Evolutionary conservation across 495 filamentous ascomycete genomes (phyloP).

Genomic region (Lepraria neglecta): DNA sequence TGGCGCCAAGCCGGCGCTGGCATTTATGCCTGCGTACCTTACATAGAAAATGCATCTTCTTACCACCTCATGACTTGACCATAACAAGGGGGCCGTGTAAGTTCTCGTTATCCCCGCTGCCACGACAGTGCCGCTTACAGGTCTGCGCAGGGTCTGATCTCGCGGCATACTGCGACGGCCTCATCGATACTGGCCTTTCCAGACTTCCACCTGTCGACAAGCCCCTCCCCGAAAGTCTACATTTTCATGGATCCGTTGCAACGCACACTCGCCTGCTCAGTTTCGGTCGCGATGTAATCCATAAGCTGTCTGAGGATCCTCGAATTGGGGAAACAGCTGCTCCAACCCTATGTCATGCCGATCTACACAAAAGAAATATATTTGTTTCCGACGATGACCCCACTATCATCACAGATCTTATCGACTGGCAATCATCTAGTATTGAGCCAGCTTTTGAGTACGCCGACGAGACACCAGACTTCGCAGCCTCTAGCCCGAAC

Average conservation of each 20-base stretch:
- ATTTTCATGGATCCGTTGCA: constrained; percentile 36
- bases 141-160: constrained; percentile 32
- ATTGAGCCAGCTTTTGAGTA: constrained; percentile 36
- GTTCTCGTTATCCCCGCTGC: constrained; percentile 19
- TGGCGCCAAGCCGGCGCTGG: too few species aligned
- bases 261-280: constrained; percentile 35
- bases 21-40: too few species aligned
- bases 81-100: constrained; percentile 42
- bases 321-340: constrained; percentile 33
- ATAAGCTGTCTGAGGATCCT: constrained; percentile 31
- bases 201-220: constrained; percentile 28
- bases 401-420: constrained; percentile 16
- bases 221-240: constrained; percentile 17
- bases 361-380: constrained; percentile 41
- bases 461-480: constrained; percentile 35
- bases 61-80: too few species aligned
- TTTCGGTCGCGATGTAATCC: constrained; percentile 29
- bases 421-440: constrained; percentile 28
- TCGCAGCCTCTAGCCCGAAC: constrained; percentile 26
- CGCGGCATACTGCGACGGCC: constrained; percentile 30
- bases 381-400: constrained; percentile 34
- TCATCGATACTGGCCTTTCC: constrained; percentile 37
- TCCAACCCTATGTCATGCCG: constrained; percentile 35
- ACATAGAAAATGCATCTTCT: too few species aligned
- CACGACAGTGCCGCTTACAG: constrained; percentile 20